Evolutionary conservation across 1,139 yeast genomes (phyloP), one percentile per base, ranked within the genome.

Genomic region (Kodamaea derodonti): DNA sequence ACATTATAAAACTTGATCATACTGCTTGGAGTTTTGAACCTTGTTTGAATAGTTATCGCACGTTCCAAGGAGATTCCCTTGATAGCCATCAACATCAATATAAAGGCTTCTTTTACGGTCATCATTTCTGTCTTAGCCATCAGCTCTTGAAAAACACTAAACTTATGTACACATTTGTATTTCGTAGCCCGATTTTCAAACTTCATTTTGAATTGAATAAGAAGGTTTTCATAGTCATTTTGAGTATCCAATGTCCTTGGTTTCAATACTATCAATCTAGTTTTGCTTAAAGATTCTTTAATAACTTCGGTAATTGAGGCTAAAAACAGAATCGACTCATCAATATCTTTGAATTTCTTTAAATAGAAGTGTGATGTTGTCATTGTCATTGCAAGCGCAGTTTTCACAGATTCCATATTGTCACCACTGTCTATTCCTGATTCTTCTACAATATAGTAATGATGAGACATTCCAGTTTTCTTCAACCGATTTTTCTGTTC

Each of bases 361-460:
- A 90, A 62, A 40, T 76, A 80, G 49, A 88, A 88, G 14, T 73
- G 70, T 16, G 84, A 78, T 20, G 74, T 73, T 0, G 86, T 75
- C 48, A 87, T 65, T 2, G 85, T 80, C 62, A 78, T 75, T 23
- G 95, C 74, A 40, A 90, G 75, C 2, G 95, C 78, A 0, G 97
- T 88, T 43, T 77, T 80, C 12, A 90, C 72, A 1, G 92, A 79
- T 22, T 78, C 84, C 15, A 71, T 65, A 69, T 77, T 78, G 10
- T 69, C 64, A 0, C 65, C 55, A 24, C 48, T 49, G 65, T 51
- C 55, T 4, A 46, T 50, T 20, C 74, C 71, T 3, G 74, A 74
- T 41, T 86, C 95, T 54, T 94, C 99, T n/a, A 94, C 76, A 3
- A 94, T 56, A 48, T 92, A 94, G 46, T 79, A 82, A 29, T 81